Percentiles rank a stretch among this genome's conserved stretches.
These are phyloP conservation scores for Usnea hakonensis DNA, from an alignment of 495 filamentous ascomycete species.

Conservation along the genomic window DNA sequence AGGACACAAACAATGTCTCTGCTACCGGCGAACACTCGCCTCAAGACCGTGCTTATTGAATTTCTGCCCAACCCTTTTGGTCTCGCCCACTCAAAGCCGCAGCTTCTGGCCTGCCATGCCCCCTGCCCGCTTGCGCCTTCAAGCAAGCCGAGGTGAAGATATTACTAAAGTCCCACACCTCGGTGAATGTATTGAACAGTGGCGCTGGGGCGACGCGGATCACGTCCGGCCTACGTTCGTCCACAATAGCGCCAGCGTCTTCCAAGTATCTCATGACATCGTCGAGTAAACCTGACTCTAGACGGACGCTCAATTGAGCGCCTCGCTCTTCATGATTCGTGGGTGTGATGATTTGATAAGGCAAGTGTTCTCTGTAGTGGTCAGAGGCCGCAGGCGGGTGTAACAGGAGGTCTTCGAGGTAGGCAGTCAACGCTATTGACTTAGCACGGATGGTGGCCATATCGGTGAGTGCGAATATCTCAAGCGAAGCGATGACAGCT, in stretches of 20 bases:
- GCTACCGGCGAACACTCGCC: background rate
- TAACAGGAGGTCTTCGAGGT: conserved; percentile 65
- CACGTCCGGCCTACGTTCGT: conserved; percentile 86
- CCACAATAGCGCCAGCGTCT: conserved; percentile 64
- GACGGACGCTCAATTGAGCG: conserved; percentile 74
- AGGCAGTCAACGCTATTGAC: conserved; percentile 67
- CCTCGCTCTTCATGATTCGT: conserved; percentile 62
- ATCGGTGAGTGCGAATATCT: conserved; percentile 66
- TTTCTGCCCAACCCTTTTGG: conserved; percentile 16
- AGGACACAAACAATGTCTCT: no score
- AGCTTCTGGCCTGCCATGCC: conserved; percentile 1
- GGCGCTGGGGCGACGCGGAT: conserved; percentile 87
- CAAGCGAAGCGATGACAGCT: conserved; percentile 66
- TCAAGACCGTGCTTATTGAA: conserved; percentile 8
- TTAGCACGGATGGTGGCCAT: conserved; percentile 66
- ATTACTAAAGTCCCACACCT: conserved; percentile 69
- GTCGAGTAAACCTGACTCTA: conserved; percentile 61
- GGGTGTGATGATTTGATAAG: conserved; percentile 79
- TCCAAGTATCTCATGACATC: conserved; percentile 61
- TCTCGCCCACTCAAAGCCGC: conserved; percentile 8
- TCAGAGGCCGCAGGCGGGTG: conserved; percentile 34
- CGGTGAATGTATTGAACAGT: conserved; percentile 76
- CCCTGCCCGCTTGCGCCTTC: conserved; percentile 12
- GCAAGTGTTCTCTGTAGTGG: conserved; percentile 30
- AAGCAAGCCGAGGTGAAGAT: conserved; percentile 49